phyloP scores from a whole-genome alignment of 2,329 filamentous ascomycete species.

The Aspergillus ibericus region DNA sequence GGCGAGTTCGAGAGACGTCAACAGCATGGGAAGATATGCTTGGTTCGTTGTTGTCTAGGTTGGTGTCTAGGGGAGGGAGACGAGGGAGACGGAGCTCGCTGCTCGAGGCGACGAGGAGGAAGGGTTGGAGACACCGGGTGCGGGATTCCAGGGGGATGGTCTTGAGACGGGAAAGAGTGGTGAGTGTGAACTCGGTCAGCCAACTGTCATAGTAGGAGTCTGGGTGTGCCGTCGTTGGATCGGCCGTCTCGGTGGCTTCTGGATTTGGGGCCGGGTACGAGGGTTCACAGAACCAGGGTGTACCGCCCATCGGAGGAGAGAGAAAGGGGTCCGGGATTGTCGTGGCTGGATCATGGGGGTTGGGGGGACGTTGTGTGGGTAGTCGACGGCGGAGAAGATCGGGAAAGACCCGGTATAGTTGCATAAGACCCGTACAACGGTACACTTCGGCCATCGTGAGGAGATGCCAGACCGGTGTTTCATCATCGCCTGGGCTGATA shows the following conservation, averaged over 20 bases:
- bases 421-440: constrained; percentile 53
- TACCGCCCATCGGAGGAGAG: constrained; percentile 26
- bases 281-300: constrained; percentile 19
- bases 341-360: background rate
- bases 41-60: constrained; percentile 16
- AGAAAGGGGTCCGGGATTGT: constrained; percentile 20
- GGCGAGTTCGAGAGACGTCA: constrained; percentile 49
- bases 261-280: constrained; percentile 10
- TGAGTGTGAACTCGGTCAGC: constrained; percentile 54
- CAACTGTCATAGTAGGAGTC: constrained; percentile 35
- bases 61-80: constrained; percentile 9
- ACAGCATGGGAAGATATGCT: constrained; percentile 42
- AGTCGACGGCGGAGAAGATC: constrained; percentile 50
- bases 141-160: constrained; percentile 54
- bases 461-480: constrained; percentile 55
- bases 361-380: constrained; percentile 16
- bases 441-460: constrained; percentile 56
- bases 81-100: constrained; percentile 52
- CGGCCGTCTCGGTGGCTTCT: constrained; percentile 11
- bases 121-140: constrained; percentile 55
- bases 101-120: constrained; percentile 52
- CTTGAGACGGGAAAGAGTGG: constrained; percentile 52
- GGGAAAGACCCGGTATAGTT: constrained; percentile 57
- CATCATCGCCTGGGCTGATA: constrained; percentile 52
- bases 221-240: constrained; percentile 28